phyloP scores from a whole-genome alignment of 805 yeast species.

The Wickerhamomyces canadensis region DNA sequence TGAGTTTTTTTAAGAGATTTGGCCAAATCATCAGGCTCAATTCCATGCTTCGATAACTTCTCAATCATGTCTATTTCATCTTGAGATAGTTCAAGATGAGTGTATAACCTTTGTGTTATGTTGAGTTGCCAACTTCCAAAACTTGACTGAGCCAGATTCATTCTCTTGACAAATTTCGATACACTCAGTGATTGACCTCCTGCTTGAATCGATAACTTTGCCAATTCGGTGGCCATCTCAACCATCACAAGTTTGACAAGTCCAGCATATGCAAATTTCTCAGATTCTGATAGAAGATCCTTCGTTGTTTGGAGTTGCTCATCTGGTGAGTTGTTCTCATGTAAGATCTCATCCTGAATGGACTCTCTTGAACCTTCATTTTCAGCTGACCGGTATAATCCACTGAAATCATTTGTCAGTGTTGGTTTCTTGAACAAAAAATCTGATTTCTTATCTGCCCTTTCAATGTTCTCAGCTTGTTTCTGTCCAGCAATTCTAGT shows the following conservation, averaged over 20 bases:
- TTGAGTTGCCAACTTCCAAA: slow-evolving; percentile 81
- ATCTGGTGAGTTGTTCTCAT: slow-evolving; percentile 37
- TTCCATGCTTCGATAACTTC: slow-evolving; percentile 76
- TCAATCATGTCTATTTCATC: slow-evolving; percentile 87
- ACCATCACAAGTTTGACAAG: slow-evolving; percentile 69
- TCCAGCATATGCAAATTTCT: slow-evolving; percentile 89
- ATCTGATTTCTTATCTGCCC: slow-evolving; percentile 49
- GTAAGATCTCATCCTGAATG: slow-evolving; percentile 8
- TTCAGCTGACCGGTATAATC: background rate
- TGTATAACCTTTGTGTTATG: slow-evolving; percentile 65
- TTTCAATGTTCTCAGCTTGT: slow-evolving; percentile 69
- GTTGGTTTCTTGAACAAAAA: slow-evolving; percentile 38
- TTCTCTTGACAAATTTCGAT: slow-evolving; percentile 46
- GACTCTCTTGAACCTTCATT: background rate
- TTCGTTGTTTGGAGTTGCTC: slow-evolving; percentile 76
- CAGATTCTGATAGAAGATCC: slow-evolving; percentile 72
- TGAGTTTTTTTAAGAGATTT: slow-evolving; percentile 50
- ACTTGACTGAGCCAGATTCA: slow-evolving; percentile 67
- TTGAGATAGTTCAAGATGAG: slow-evolving; percentile 71
- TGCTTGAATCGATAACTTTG: slow-evolving; percentile 43
- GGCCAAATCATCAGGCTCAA: slow-evolving; percentile 66
- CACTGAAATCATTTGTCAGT: background rate
- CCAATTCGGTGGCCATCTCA: slow-evolving; percentile 78
- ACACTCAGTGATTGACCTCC: slow-evolving; percentile 36
- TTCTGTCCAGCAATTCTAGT: slow-evolving; percentile 85